Percentiles rank a stretch among this genome's conserved stretches.
Evolutionary conservation across 495 filamentous ascomycete genomes (phyloP).

Genomic region (Letharia lupina): DNA sequence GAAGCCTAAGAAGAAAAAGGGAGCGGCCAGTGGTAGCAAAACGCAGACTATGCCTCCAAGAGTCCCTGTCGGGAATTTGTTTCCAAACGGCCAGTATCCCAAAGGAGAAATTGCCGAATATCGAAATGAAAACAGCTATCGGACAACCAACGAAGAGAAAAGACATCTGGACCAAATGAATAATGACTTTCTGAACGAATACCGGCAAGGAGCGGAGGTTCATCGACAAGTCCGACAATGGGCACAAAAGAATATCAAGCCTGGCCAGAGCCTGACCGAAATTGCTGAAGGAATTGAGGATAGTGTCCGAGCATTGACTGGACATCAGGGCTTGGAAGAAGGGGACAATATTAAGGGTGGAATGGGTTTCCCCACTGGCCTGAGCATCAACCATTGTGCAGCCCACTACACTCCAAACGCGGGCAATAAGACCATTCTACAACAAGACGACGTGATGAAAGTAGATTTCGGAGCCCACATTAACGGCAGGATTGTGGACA

Average conservation of each 20-base stretch:
- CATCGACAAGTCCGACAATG: slow-evolving; percentile 55
- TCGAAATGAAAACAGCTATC: slow-evolving; percentile 43
- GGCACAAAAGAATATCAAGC: slow-evolving; percentile 47
- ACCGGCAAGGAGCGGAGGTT: slow-evolving; percentile 52
- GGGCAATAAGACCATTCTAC: slow-evolving; percentile 49
- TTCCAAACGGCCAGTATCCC: slow-evolving; percentile 44
- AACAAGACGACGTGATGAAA: slow-evolving; percentile 55
- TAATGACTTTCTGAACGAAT: slow-evolving; percentile 48
- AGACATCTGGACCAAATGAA: slow-evolving; percentile 48
- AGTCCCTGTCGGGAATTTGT: slow-evolving; percentile 43
- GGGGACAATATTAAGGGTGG: slow-evolving; percentile 50
- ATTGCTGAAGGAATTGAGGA: slow-evolving; percentile 57
- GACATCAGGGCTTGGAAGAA: slow-evolving; percentile 49
- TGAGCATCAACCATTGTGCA: slow-evolving; percentile 52
- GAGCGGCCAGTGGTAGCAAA: slow-evolving; percentile 21
- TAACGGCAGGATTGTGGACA: slow-evolving; percentile 58
- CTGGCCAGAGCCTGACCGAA: slow-evolving; percentile 49
- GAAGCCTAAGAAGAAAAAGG: slow-evolving; percentile 47
- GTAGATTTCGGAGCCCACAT: slow-evolving; percentile 61
- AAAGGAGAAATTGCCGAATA: slow-evolving; percentile 46
- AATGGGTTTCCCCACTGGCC: slow-evolving; percentile 56
- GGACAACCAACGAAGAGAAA: slow-evolving; percentile 52
- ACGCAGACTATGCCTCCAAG: slow-evolving; percentile 50
- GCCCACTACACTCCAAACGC: slow-evolving; percentile 59
- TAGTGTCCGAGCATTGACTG: slow-evolving; percentile 48